Conservation (phyloP, 257 asterid species). For the Plantago ovata region DNA sequence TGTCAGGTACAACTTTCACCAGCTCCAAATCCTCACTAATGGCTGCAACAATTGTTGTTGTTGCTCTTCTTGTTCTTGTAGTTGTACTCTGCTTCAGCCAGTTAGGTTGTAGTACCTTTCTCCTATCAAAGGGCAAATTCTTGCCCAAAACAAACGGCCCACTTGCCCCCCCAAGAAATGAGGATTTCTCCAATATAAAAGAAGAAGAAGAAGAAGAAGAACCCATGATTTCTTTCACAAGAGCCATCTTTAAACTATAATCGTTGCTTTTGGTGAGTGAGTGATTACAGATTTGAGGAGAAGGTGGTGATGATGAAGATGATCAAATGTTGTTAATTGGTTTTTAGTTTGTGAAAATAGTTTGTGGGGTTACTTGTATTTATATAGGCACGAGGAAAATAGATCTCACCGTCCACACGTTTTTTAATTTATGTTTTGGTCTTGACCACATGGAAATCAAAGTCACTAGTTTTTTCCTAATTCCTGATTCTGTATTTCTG, state of each 20-base stretch:
- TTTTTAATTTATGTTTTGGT: conserved; percentile 24
- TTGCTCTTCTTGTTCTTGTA: too few relatives aligned
- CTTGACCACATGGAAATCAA: conserved; percentile 26
- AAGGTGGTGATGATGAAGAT: conserved; percentile 14
- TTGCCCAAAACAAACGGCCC: conserved; percentile 11
- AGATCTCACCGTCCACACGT: conserved; percentile 66
- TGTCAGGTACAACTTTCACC: conserved; percentile 64
- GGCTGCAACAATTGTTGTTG: conserved; percentile 58
- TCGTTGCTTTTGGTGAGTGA: conserved; percentile 13
- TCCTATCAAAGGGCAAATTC: conserved; percentile 31
- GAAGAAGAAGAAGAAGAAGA: conserved; percentile 16
- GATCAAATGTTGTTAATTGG: not conserved
- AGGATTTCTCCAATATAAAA: conserved; percentile 34
- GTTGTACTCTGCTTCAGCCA: conserved; percentile 19
- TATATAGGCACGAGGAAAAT: not conserved
- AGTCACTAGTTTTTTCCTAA: not conserved
- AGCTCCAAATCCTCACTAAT: conserved; percentile 70
- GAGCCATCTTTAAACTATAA: conserved; percentile 53
- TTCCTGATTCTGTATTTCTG: not conserved
- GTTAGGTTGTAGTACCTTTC: conserved; percentile 25
- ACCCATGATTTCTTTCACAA: conserved; percentile 65
- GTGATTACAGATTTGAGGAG: not conserved
- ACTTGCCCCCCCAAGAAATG: conserved; percentile 29
- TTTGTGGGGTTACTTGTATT: not conserved
- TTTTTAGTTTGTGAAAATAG: not conserved